Evolutionary conservation across 441 rosid species (phyloP), one percentile per base, ranked within the genome.

Genomic region (Adansonia rubrostipa): DNA sequence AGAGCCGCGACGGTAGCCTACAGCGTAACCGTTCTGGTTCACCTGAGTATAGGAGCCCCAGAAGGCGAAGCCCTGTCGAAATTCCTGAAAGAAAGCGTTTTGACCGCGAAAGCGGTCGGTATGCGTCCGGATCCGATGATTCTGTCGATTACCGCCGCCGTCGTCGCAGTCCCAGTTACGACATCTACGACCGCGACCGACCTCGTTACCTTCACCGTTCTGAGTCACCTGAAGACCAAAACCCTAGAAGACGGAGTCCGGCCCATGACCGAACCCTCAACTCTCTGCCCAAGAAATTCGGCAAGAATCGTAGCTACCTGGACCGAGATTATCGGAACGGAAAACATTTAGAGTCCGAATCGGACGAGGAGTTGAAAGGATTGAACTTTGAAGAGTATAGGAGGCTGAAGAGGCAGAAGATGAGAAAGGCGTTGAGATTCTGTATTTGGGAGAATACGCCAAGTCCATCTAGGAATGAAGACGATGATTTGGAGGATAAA

Each of bases 331-430:
- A 87, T 54, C 84, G 87, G 6, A 86, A 84, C 67, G 93, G 92
- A 3, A 84, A 86, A 78, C 79, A 81, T 47, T 82, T 85, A 20
- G 96, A 85, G 9, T 89, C 94, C 6, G 98, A 96, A 40, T 91
- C 96, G n/a, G 99, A 90, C 67, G 97, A 92, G 87, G 98, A 96
- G 68, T 78, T 92, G 84, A 92, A 81, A 54, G 96, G 97, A 66
- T 81, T 96, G 87, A 88, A 85, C 73, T 86, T 74, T 19, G 95
- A 92, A 82, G 99, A 94, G 83, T 84, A 86, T 75, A 77, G 97
- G 86, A 88, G 97, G 82, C 82, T 85, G 80, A 96, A 92, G 87
- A 91, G 97, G 81, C 95, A 92, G 86, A 92, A 92, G 89, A 66
- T 91, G 96, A 89, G 97, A 84, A 94, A 88, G 76, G 65, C 85